These are phyloP conservation scores for Debaryomyces castellii DNA, from an alignment of 805 yeast species.

Conservation along the genomic window DNA sequence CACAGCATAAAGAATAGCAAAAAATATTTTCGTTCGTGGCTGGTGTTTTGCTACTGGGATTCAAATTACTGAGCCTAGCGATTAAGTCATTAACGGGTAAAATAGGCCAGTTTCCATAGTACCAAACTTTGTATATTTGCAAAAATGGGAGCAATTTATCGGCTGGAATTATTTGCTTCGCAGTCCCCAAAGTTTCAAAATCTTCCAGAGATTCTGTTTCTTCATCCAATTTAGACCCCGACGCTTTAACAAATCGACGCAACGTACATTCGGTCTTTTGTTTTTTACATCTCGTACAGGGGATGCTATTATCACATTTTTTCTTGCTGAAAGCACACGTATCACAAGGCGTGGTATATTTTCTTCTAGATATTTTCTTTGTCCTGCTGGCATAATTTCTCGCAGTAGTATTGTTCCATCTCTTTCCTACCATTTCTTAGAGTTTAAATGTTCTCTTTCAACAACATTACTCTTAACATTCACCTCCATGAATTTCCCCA, in stretches of 20 bases:
- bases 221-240: conserved; percentile 26
- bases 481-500: too few species aligned
- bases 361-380: not conserved
- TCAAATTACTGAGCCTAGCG: conserved; percentile 3
- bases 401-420: not conserved
- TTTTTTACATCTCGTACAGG: conserved; percentile 30
- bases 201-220: conserved; percentile 3
- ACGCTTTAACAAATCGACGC: conserved; percentile 28
- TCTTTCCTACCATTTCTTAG: not conserved
- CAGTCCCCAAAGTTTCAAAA: not conserved
- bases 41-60: not conserved
- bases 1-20: conserved; percentile 30
- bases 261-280: conserved; percentile 33
- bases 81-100: conserved; percentile 16
- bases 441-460: too few species aligned
- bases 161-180: conserved; percentile 5
- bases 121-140: conserved; percentile 41
- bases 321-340: conserved; percentile 37
- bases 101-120: conserved; percentile 42
- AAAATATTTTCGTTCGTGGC: not conserved
- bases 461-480: too few species aligned
- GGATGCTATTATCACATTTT: conserved; percentile 29
- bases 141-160: conserved; percentile 32
- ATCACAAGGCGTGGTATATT: conserved; percentile 29
- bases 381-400: not conserved